Percentiles rank a stretch among this genome's conserved stretches.
These are phyloP conservation scores for Pleurotus pulmonarius DNA, from an alignment of 768 basidiomycete species.

Conservation along the genomic window DNA sequence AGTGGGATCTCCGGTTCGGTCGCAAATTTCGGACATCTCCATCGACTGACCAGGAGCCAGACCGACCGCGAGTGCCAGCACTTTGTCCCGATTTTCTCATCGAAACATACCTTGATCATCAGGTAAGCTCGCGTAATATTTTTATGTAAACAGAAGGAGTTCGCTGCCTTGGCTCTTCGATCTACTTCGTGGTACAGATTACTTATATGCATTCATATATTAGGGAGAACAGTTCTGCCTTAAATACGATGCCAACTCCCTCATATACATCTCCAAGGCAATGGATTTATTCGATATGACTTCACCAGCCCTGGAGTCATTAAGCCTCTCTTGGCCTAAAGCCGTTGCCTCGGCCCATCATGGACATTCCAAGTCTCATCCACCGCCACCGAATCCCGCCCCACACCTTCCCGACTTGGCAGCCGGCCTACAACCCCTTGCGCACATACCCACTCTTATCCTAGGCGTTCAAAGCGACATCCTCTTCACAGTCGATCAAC, in stretches of 20 bases:
- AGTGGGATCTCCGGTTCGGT: conserved; percentile 98
- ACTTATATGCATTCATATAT: conserved; percentile 28
- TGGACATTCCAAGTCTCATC: conserved; percentile 67
- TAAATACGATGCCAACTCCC: conserved; percentile 98
- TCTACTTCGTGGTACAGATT: conserved; percentile 14
- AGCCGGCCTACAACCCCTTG: conserved; percentile 70
- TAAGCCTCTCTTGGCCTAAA: conserved; percentile 44
- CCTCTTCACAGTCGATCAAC: conserved; percentile 95
- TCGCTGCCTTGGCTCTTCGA: conserved; percentile 20
- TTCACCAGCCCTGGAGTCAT: conserved; percentile 61
- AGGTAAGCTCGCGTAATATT: conserved; percentile 57
- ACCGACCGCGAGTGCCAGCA: conserved; percentile 51
- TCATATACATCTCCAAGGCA: conserved; percentile 98
- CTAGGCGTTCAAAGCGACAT: conserved; percentile 97
- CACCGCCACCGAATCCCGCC: conserved; percentile 68
- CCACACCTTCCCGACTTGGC: conserved; percentile 76
- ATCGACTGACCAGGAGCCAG: conserved; percentile 25
- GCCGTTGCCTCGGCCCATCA: conserved; percentile 21
- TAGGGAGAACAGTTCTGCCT: conserved; percentile 95
- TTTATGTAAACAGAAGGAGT: conserved; percentile 17
- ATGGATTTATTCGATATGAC: conserved; percentile 99
- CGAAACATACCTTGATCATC: conserved; percentile 96
- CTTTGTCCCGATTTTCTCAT: conserved; percentile 97
- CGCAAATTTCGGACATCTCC: conserved; percentile 57
- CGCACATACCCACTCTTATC: conserved; percentile 76